Conservation (phyloP, 495 filamentous ascomycete species). For the Trypethelium eluteriae region DNA sequence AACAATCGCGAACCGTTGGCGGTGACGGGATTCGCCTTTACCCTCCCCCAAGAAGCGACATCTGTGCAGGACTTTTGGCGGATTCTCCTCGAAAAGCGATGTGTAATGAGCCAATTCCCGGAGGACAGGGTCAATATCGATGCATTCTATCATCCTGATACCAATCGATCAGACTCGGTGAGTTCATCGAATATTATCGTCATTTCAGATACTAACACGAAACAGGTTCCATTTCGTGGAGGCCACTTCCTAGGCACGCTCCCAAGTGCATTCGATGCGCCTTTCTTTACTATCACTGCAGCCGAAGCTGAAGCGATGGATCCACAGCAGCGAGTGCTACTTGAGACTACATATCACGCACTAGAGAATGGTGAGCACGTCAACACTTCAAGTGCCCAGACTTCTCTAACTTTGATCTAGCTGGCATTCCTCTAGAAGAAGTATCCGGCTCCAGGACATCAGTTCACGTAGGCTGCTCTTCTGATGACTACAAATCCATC, state of each 20-base stretch:
- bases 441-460: constrained; percentile 8
- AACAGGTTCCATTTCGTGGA: background rate
- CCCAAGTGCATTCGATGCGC: constrained; percentile 2
- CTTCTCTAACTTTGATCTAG: background rate
- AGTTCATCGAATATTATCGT: background rate
- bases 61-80: background rate
- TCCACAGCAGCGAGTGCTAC: constrained; percentile 14
- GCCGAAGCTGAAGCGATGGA: constrained; percentile 16
- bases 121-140: constrained; percentile 26
- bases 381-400: background rate
- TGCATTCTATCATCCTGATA: constrained; percentile 29
- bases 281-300: constrained; percentile 12
- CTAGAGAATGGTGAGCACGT: constrained; percentile 5
- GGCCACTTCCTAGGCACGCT: constrained; percentile 8
- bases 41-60: background rate
- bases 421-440: constrained; percentile 2
- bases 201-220: background rate
- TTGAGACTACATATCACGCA: constrained; percentile 13
- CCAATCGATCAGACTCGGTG: background rate
- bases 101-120: constrained; percentile 7
- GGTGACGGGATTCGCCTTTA: background rate
- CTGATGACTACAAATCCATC: constrained; percentile 12
- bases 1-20: background rate
- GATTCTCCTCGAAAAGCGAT: background rate
- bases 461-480: constrained; percentile 3